Evolutionary conservation across 805 yeast genomes (phyloP).

Genomic region (Metschnikowia kunwiensis): DNA sequence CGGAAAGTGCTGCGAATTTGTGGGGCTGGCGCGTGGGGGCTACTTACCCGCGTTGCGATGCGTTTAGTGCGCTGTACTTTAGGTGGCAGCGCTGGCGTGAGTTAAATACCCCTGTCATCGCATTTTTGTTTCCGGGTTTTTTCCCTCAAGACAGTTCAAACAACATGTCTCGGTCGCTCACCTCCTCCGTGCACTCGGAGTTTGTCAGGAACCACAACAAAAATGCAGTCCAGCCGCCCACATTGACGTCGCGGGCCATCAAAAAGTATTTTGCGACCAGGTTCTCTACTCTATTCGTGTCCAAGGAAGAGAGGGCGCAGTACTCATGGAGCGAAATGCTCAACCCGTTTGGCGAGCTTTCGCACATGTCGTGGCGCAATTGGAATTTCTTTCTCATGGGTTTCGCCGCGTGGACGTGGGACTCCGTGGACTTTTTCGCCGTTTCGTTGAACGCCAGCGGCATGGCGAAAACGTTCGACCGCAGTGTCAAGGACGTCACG

Average conservation of each 20-base stretch:
- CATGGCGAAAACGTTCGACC: conserved; percentile 46
- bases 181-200: conserved; percentile 19
- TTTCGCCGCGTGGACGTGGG: conserved; percentile 61
- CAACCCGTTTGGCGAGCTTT: conserved; percentile 42
- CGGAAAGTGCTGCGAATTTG: too few species aligned
- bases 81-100: too few species aligned
- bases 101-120: background rate
- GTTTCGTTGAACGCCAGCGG: conserved; percentile 50
- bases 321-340: conserved; percentile 24
- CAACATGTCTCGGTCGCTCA: conserved; percentile 11
- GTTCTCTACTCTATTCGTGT: conserved; percentile 46
- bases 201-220: conserved; percentile 16
- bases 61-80: background rate
- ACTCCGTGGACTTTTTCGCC: conserved; percentile 62
- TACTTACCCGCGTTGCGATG: too few species aligned
- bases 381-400: conserved; percentile 58
- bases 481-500: conserved; percentile 50
- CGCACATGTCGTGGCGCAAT: conserved; percentile 24
- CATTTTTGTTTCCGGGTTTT: background rate
- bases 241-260: conserved; percentile 29
- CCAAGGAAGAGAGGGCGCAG: conserved; percentile 43
- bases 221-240: conserved; percentile 26
- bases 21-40: too few species aligned
- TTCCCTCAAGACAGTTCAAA: background rate
- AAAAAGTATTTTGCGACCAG: conserved; percentile 42